phyloP scores from a whole-genome alignment of 73 alveolate genomes.

The Paramecium sonneborni region DNA sequence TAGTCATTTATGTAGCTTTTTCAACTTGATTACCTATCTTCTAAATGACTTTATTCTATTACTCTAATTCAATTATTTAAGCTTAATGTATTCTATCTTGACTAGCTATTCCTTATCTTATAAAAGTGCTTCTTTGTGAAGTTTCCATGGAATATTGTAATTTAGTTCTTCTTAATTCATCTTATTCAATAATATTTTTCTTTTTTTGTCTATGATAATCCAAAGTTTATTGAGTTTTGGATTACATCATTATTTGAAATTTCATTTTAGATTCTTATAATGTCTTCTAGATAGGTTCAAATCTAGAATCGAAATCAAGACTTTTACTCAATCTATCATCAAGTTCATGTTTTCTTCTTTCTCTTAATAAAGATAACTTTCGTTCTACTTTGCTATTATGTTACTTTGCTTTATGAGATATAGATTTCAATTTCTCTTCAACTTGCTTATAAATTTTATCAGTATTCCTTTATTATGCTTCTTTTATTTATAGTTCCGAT shows the following conservation, averaged over 20 bases:
- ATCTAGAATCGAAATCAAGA: conserved; percentile 31
- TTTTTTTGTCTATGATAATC: conserved; percentile 21
- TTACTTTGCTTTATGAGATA: not conserved
- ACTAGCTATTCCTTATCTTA: not conserved
- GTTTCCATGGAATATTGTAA: conserved; percentile 17
- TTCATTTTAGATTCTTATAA: conserved; percentile 11
- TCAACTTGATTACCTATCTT: not conserved
- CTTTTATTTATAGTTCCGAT: conserved; percentile 41
- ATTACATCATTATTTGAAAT: not conserved
- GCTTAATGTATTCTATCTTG: not conserved
- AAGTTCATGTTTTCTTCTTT: not conserved
- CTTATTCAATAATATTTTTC: not conserved
- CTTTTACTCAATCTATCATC: conserved; percentile 24
- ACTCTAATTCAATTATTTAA: not conserved
- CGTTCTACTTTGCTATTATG: conserved; percentile 8
- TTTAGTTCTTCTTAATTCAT: conserved; percentile 4
- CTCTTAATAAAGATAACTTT: not conserved
- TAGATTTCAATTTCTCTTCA: not conserved
- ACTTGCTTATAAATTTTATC: not conserved
- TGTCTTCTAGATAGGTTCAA: not conserved
- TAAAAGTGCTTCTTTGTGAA: conserved; percentile 9
- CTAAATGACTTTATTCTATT: not conserved
- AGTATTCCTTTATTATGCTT: not conserved
- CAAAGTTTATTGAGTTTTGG: not conserved
- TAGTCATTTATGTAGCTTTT: not conserved